Evolutionary conservation across 139 green algal genomes (phyloP).

Genomic region (Eudorina sp.): DNA sequence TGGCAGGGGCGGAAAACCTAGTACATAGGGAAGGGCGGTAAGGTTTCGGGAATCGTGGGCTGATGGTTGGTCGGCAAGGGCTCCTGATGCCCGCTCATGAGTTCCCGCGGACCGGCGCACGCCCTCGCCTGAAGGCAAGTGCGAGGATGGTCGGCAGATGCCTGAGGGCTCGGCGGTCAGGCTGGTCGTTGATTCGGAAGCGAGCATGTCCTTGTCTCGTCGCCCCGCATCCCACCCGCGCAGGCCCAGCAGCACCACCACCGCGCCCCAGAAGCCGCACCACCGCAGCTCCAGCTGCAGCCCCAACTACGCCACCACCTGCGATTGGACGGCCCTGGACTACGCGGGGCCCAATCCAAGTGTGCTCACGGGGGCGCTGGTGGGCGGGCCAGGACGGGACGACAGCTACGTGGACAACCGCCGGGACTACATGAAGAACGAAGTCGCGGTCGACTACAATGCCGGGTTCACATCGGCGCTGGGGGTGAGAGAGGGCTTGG

Average conservation of each 20-base stretch:
- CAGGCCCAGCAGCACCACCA: not conserved
- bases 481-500: not conserved
- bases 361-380: constrained; percentile 53
- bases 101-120: too few species aligned
- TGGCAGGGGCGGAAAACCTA: too few species aligned
- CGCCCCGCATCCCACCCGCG: not conserved
- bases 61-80: too few species aligned
- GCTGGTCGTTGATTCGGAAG: too few species aligned
- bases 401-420: constrained; percentile 48
- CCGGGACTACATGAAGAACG: constrained; percentile 44
- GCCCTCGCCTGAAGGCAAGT: too few species aligned
- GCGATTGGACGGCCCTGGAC: not conserved
- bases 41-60: too few species aligned
- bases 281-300: constrained; percentile 42
- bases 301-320: not conserved
- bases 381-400: constrained; percentile 64
- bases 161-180: too few species aligned
- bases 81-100: too few species aligned
- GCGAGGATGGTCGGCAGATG: too few species aligned
- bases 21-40: too few species aligned
- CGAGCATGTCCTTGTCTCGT: too few species aligned
- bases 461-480: constrained; percentile 57
- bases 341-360: constrained; percentile 4
- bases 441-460: constrained; percentile 65
- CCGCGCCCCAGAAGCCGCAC: not conserved